Conservation (phyloP, 306 rosid species). For the Cucurbita pepo region DNA sequence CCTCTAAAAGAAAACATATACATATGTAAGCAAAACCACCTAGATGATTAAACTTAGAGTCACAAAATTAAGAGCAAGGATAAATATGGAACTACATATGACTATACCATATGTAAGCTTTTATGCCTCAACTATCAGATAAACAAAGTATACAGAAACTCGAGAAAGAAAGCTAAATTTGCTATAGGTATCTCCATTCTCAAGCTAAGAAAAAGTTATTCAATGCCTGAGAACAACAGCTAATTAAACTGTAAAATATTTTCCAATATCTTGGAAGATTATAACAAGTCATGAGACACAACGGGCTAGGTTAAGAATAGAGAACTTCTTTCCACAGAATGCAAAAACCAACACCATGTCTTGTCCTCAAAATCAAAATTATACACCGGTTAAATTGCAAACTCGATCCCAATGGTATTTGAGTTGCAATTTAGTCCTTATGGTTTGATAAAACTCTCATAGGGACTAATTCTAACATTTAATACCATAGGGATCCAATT, state of each 20-base stretch:
- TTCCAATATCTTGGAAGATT: neutral
- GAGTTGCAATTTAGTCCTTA: too few species aligned
- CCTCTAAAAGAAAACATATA: constrained; percentile 27
- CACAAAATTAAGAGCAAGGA: neutral
- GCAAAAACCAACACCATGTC: neutral
- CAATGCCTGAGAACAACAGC: neutral
- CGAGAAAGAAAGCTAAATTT: neutral
- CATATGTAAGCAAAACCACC: neutral
- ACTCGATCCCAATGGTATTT: too few species aligned
- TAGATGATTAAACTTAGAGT: neutral
- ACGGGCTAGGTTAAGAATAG: neutral
- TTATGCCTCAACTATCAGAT: neutral
- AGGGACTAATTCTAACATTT: too few species aligned
- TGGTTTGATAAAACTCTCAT: too few species aligned
- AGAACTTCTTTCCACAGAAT: neutral
- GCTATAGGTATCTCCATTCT: neutral
- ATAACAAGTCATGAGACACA: neutral
- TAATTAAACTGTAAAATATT: neutral
- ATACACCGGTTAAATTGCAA: neutral
- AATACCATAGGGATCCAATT: too few species aligned
- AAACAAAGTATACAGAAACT: neutral
- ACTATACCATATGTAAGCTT: neutral
- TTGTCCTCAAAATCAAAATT: neutral
- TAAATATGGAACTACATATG: neutral
- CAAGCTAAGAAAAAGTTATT: neutral